Base-by-base conservation (phyloP, 1,284 basidiomycete species). In the Tremellales sp. region DNA sequence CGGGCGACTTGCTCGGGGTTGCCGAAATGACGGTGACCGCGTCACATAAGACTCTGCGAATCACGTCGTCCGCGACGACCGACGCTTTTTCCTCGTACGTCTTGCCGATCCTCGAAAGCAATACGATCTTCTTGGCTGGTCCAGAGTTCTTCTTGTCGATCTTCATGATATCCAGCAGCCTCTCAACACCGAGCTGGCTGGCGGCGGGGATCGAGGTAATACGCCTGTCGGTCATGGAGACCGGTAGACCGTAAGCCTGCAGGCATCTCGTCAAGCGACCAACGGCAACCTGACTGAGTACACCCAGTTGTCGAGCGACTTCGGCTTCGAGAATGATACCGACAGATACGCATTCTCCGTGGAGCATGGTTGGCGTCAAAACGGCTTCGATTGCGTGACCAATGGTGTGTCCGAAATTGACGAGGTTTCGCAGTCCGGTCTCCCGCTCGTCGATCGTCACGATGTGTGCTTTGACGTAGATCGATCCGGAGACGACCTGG, bases 61-160 rank as follows among this genome's bases (percentile, higher is more conserved):
- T 94, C 45, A 89, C 77, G 33, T 80, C 75, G 75, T 97, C 89
- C 23, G 79, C 77, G 44, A 99, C 87, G 25, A 82, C 83, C 1
- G 89, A 91, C 1, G 94, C 96, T 74, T 87, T 88, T 61, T 86
- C 86, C 75, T 99, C 94, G 65, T 85, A 85, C 0, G 92, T 97
- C 63, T 85, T 85, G 39, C 96, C 96, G 58, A 98, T 97, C 53
- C 84, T 81, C 37, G 84, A 85, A 27, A 98, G 81, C 29, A 98
- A 80, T 41, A 98, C 96, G 54, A 98, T 83, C 77, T 96, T 97
- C 79, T 96, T 97, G 62, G 85, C 83, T 36, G 49, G 81, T 65
- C 48, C 94, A 50, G 84, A 85, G 72, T 98, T 98, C 81, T 99
- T 98, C 81, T 99, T 98, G 81, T 99, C 94, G 54, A 98, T 85